Evolutionary conservation across 2,329 filamentous ascomycete species (phyloP), one percentile per base, ranked within the genome.

Genomic region (Neofusicoccum laricinum): DNA sequence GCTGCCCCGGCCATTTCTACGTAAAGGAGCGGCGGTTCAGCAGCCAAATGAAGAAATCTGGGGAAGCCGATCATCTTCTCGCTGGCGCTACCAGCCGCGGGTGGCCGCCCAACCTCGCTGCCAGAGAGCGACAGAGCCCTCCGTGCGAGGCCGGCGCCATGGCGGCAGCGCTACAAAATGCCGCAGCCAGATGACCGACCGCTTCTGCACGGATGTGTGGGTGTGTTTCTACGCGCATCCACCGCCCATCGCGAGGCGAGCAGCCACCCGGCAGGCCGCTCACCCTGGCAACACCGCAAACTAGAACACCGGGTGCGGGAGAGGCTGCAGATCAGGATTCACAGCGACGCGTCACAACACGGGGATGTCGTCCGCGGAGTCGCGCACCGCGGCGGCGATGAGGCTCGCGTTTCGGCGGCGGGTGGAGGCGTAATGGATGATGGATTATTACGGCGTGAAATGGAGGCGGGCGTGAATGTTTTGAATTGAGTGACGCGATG

Each of bases 401-500:
- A 51, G 30, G 14, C 49, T 34, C 49, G 10, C 49, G 32, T 38
- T 12, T 14, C 25, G 21, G 46, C 46, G 11, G 21, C 21, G 46
- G 3, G 21, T 14, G 41, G 12, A 36, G 6, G 30, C 30, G 55
- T 36, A 45, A 19, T 34, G 8, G 25, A 36, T 15, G 6, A 45
- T 46, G 11, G 32, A 10, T 19, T 7, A 57, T 57, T 57, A 57
- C 51, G 34, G n/a, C 32, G 50, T 25, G n/a, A 58, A 58, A 58
- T 17, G 53, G 14, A 12, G 40, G 10, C 38, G 53, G 53, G 53
- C 21, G 51, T 34, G 25, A 36, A 32, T 43, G 55, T 59, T 59
- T 59, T 59, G 55, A 59, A 59, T 59, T 59, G 55, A 59, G 55
- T 59, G 55, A 59, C 55, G 55, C 55, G 40, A 45, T 59, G 55